Percentiles rank a stretch among this genome's conserved stretches.
phyloP scores from a whole-genome alignment of 1,284 basidiomycete species.

The Phlebopus sp. region DNA sequence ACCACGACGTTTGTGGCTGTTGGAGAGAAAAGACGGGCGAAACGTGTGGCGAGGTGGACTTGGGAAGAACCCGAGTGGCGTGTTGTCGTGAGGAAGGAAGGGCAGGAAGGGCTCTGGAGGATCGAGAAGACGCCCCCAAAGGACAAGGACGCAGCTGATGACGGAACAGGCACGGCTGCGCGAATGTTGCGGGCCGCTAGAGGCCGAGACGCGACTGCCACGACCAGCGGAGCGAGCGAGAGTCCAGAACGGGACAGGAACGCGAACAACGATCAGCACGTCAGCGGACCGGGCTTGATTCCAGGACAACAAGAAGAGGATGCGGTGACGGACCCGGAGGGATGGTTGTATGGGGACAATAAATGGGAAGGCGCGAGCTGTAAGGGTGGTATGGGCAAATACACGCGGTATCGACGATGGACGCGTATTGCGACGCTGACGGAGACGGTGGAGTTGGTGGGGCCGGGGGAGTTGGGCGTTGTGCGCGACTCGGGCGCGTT shows the following conservation, averaged over 20 bases:
- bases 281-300: slow-evolving; percentile 20
- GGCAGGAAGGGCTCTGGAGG: slow-evolving; percentile 40
- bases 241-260: slow-evolving; percentile 23
- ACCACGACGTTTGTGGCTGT: slow-evolving; percentile 36
- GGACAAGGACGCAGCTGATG: slow-evolving; percentile 43
- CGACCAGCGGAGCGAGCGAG: slow-evolving; percentile 12
- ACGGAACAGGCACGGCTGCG: slow-evolving; percentile 28
- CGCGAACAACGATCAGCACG: slow-evolving; percentile 17
- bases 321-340: slow-evolving; percentile 76
- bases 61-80: slow-evolving; percentile 91
- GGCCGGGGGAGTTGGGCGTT: slow-evolving; percentile 33
- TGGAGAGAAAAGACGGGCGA: slow-evolving; percentile 43
- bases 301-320: slow-evolving; percentile 37
- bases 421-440: slow-evolving; percentile 75
- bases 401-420: slow-evolving; percentile 83
- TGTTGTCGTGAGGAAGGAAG: slow-evolving; percentile 63
- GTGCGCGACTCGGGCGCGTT: slow-evolving; percentile 28
- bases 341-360: slow-evolving; percentile 95
- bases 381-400: slow-evolving; percentile 88
- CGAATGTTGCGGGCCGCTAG: slow-evolving; percentile 30
- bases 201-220: slow-evolving; percentile 16
- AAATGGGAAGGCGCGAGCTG: slow-evolving; percentile 85
- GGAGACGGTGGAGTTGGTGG: slow-evolving; percentile 64
- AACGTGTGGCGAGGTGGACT: slow-evolving; percentile 74
- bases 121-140: slow-evolving; percentile 61